These are phyloP conservation scores for Penicillium sclerotiorum DNA, from an alignment of 2,329 filamentous ascomycete genomes.

Conservation along the genomic window DNA sequence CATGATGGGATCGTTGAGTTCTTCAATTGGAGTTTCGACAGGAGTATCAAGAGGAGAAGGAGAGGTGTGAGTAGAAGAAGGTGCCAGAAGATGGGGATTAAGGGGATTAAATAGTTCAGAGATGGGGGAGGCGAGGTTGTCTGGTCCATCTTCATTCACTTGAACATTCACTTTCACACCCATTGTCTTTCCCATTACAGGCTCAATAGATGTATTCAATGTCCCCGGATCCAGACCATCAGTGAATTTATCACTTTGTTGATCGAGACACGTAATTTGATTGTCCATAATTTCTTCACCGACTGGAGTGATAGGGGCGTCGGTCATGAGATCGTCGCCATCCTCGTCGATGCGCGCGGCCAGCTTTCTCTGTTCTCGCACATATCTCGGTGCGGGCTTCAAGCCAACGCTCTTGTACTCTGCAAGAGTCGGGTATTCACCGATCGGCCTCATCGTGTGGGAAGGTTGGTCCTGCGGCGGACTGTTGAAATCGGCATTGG, in stretches of 20 bases:
- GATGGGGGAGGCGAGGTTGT: conserved; percentile 14
- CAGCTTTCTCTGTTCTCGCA: conserved; percentile 13
- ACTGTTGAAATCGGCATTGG: conserved; percentile 9
- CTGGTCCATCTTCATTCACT: conserved; percentile 1
- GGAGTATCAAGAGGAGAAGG: conserved; percentile 9
- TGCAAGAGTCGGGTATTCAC: conserved; percentile 23
- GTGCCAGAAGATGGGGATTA: background rate
- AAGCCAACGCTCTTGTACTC: conserved; percentile 26
- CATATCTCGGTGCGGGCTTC: conserved; percentile 13
- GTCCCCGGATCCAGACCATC: conserved; percentile 1
- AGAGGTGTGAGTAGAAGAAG: conserved; percentile 5
- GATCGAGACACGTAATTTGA: conserved; percentile 10
- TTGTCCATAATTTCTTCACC: conserved; percentile 19
- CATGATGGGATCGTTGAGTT: conserved; percentile 6
- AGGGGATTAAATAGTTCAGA: conserved; percentile 12
- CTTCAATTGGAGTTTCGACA: conserved; percentile 5
- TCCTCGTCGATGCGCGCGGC: conserved; percentile 9
- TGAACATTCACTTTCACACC: background rate
- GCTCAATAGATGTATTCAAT: conserved; percentile 10
- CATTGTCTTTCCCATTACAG: background rate
- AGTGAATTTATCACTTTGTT: conserved; percentile 2
- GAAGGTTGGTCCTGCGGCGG: background rate
- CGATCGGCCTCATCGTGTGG: conserved; percentile 26
- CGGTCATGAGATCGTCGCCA: conserved; percentile 11
- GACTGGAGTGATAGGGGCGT: conserved; percentile 25